These are phyloP conservation scores for Lentinula sp. DNA, from an alignment of 768 basidiomycete species.

Conservation along the genomic window DNA sequence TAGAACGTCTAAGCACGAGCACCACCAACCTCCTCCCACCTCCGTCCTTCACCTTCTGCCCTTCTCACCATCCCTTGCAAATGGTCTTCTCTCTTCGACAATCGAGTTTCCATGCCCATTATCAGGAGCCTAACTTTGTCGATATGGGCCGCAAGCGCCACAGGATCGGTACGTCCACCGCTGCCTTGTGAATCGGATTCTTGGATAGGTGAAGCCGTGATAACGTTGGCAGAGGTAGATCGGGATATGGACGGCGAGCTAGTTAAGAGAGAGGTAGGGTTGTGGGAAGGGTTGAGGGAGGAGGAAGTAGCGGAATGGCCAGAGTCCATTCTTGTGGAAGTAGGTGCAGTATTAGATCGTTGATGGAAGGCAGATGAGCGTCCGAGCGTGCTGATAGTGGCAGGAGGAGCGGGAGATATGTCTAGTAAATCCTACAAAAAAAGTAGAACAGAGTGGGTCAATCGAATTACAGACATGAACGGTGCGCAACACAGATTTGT, in stretches of 20 bases:
- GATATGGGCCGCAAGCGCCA: conserved; percentile 44
- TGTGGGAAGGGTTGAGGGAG: not conserved
- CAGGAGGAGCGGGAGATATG: conserved; percentile 20
- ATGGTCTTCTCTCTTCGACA: conserved; percentile 57
- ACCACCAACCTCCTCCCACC: conserved; percentile 37
- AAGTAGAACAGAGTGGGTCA: not conserved
- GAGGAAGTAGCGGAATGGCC: not conserved
- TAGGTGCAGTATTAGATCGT: not conserved
- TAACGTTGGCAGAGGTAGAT: not conserved
- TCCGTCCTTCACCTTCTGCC: conserved; percentile 53
- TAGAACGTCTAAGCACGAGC: not conserved
- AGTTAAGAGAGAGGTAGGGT: not conserved
- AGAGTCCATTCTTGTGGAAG: conserved; percentile 12
- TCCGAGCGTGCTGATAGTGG: conserved; percentile 12
- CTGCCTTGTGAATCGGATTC: not conserved
- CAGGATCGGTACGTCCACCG: not conserved
- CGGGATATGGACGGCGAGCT: conserved; percentile 14
- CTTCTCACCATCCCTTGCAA: conserved; percentile 51
- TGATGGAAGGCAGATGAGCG: conserved; percentile 16
- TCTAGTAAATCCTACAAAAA: conserved; percentile 24
- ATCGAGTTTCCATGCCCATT: conserved; percentile 70
- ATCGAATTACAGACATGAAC: not conserved
- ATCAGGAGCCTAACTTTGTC: conserved; percentile 65
- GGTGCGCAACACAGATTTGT: not conserved
- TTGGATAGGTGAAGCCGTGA: conserved; percentile 21